These are phyloP conservation scores for Leccinum idahoense DNA, from an alignment of 1,284 basidiomycete genomes.

Conservation along the genomic window DNA sequence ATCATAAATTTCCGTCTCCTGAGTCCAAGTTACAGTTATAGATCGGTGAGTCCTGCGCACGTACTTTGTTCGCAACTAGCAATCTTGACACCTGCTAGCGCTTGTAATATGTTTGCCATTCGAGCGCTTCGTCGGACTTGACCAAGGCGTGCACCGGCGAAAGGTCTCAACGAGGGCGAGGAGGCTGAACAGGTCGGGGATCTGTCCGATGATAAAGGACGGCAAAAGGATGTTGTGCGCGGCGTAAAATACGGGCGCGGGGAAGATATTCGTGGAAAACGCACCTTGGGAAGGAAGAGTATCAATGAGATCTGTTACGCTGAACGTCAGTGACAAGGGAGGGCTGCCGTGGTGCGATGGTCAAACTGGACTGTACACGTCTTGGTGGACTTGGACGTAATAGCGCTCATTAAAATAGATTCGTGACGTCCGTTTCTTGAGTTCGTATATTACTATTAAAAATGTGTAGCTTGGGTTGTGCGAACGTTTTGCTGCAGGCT, in stretches of 20 bases:
- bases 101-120: too few species aligned
- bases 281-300: not conserved
- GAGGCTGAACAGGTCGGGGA: constrained; percentile 39
- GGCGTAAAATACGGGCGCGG: constrained; percentile 34
- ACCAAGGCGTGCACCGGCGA: constrained; percentile 21
- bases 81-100: too few species aligned
- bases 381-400: not conserved
- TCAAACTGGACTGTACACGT: constrained; percentile 6
- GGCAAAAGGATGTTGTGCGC: constrained; percentile 37
- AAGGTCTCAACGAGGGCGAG: constrained; percentile 38
- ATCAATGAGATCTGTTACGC: constrained; percentile 13
- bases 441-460: too few species aligned
- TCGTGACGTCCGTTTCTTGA: too few species aligned
- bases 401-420: too few species aligned
- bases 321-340: constrained; percentile 2
- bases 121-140: too few species aligned
- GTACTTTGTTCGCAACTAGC: too few species aligned
- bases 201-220: constrained; percentile 28
- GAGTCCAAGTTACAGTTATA: too few species aligned
- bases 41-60: too few species aligned
- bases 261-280: constrained; percentile 14
- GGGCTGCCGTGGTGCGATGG: not conserved
- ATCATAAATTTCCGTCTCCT: too few species aligned
- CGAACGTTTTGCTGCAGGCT: too few species aligned
- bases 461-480: too few species aligned